A percentile compares a stretch with the other conserved stretches of the same genome.
These are phyloP conservation scores for Dillenia turbinata DNA, from an alignment of 164 flowering plant species.

Conservation along the genomic window DNA sequence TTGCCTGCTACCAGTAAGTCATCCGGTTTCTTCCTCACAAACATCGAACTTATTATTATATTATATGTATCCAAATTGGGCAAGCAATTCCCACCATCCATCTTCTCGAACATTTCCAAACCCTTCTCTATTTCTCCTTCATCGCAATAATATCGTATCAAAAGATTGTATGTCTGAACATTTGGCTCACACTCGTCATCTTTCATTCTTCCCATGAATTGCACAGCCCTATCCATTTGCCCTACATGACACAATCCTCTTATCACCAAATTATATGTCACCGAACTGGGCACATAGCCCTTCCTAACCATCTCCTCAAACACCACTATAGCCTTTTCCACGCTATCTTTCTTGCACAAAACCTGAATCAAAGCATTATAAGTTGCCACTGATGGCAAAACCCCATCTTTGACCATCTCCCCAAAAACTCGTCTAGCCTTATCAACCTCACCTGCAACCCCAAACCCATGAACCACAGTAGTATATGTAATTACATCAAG, in stretches of 20 bases:
- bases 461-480: slow-evolving; percentile 86
- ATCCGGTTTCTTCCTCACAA: slow-evolving; percentile 69
- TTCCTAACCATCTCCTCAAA: slow-evolving; percentile 75
- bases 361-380: slow-evolving; percentile 88
- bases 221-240: slow-evolving; percentile 60
- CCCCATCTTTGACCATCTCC: slow-evolving; percentile 61
- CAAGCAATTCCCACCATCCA: slow-evolving; percentile 59
- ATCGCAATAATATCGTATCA: slow-evolving; percentile 73
- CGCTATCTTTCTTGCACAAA: slow-evolving; percentile 76
- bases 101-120: slow-evolving; percentile 51
- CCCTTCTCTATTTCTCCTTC: slow-evolving; percentile 74
- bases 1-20: slow-evolving; percentile 81
- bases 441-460: slow-evolving; percentile 61
- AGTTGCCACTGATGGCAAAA: slow-evolving; percentile 78
- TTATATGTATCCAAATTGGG: slow-evolving; percentile 92
- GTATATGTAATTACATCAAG: slow-evolving; percentile 86
- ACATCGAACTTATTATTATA: slow-evolving; percentile 70
- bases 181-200: slow-evolving; percentile 56
- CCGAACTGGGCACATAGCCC: slow-evolving; percentile 70
- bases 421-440: slow-evolving; percentile 62
- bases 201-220: slow-evolving; percentile 63
- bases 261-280: slow-evolving; percentile 67
- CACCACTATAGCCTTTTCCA: slow-evolving; percentile 60
- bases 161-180: slow-evolving; percentile 73
- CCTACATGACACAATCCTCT: slow-evolving; percentile 78